phyloP scores from a whole-genome alignment of 768 basidiomycete species.

The Leccinum sublutescens region DNA sequence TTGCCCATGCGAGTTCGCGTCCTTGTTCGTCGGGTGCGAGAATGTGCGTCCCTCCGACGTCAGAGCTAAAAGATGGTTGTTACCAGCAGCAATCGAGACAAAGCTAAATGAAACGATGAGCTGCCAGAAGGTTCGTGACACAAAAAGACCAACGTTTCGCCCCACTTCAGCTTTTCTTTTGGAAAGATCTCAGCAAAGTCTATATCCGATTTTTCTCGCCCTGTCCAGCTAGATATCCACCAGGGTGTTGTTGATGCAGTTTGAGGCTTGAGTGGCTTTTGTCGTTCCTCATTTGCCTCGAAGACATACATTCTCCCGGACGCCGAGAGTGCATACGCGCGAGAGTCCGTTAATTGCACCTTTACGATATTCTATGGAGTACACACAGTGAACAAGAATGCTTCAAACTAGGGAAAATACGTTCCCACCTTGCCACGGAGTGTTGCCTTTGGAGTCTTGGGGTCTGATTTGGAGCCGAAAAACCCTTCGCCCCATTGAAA shows the following conservation, averaged over 20 bases:
- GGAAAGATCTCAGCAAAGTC: conserved; percentile 65
- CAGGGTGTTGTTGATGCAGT: conserved; percentile 50
- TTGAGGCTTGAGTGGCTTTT: conserved; percentile 39
- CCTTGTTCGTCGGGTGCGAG: conserved; percentile 68
- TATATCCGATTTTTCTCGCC: conserved; percentile 45
- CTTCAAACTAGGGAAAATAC: background rate
- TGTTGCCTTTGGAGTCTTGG: conserved; percentile 47
- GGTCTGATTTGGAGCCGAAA: conserved; percentile 36
- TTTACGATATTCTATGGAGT: conserved; percentile 60
- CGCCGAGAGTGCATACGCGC: conserved; percentile 75
- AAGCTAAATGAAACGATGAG: conserved; percentile 47
- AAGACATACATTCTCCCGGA: conserved; percentile 75
- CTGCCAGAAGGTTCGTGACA: background rate
- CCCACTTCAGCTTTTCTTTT: conserved; percentile 50
- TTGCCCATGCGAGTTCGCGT: conserved; percentile 81
- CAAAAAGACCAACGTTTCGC: conserved; percentile 58
- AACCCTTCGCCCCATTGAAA: conserved; percentile 82
- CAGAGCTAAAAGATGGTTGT: conserved; percentile 67
- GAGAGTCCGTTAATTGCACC: conserved; percentile 56
- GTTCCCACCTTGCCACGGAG: conserved; percentile 60
- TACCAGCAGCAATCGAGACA: conserved; percentile 68
- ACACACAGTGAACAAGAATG: background rate
- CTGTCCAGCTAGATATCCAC: conserved; percentile 62
- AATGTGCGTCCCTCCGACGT: conserved; percentile 75
- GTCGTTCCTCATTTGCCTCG: conserved; percentile 48